Base-by-base conservation (phyloP, 169 alveolate genomes). In the Toxoplasma gondii region DNA sequence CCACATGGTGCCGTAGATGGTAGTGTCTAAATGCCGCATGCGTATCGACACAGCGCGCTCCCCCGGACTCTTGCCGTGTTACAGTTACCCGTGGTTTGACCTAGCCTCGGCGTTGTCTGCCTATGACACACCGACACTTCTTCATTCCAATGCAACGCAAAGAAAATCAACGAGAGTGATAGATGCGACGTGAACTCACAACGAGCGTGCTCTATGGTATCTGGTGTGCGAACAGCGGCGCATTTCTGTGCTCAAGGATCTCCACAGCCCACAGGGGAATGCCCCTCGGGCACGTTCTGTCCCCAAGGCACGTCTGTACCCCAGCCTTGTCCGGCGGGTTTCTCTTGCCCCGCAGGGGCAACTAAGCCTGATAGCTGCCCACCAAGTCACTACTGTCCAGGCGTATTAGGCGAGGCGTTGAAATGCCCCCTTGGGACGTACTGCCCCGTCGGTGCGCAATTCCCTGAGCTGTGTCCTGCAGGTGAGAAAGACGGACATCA, bases 261-360 rank as follows among this genome's bases (percentile, higher is more conserved):
- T 41, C 45, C 84, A 74, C 49, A 74, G 0, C 84, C 84, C 45
- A 74, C 84, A 17, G 44, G 84, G 45, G 22, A n/a, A 34, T 74
- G 84, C 34, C 84, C 84, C 24, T 7, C 84, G 27, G 84, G 84
- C 49, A 74, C 27, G 27, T 74, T n/a, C 45, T 74, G 84, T 34
- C 49, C 41, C 27, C 49, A 27, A 34, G 84, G 45, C 31, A 74
- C 45, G 0, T 24, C 84, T 16, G 39, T 74, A 95, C 90, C 34
- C 27, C 74, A 34, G 92, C 94, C 87, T 7, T 83, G 94, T 80
- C 97, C 98, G 22, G 91, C 74, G 87, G 98, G 98, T 29, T 94
- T 80, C 91, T 96, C 91, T 87, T 97, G 98, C 90, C 96, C 96
- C 41, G 94, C 67, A 49, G 97, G 96, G 54, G 44, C 96, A 38